Evolutionary conservation across 768 basidiomycete genomes (phyloP), one percentile per base, ranked within the genome.

Genomic region (Hypholoma fasciculare): DNA sequence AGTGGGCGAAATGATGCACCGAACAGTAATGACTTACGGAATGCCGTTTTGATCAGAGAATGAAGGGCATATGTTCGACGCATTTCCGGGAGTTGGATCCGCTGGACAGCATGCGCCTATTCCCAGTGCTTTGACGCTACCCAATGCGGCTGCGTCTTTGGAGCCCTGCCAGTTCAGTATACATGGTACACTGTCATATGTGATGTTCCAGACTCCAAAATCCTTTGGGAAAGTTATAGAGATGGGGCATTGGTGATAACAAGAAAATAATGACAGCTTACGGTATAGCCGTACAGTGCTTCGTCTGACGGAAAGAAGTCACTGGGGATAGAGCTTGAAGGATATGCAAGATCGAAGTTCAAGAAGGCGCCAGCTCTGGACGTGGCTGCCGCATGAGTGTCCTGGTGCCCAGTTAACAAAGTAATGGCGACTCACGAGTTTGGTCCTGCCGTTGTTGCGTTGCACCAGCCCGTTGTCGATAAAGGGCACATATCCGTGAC

Each of bases 151-250:
- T 14, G 79, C 67, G 57, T 87, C 74, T 17, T 73, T 77, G 50
- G 74, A 78, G 8, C 92, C 92, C 37, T 76, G 71, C 92, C 92
- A 94, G 52, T 81, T 69, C 3, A 75, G 59, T 2, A 80, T 56
- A 65, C 92, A 94, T 30, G 84, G 72, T 9, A 92, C 84, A 27
- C 73, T 76, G 63, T 84, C 72, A 67, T 93, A 93, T 16, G 79
- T 85, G 65, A 91, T 76, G 64, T 92, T 92, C 92, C 92, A 94
- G 17, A 93, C 84, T 50, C 92, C 90, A 75, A 93, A 94, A 66
- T 93, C 92, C 88, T 89, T 44, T 46, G 27, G 47, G 17, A 17
- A 48, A 56, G 17, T 9, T 48, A 27, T 34, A 27, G 54, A 53
- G 47, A 39, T 43, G 17, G 14, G 20, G 13, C 5, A 19, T 9